phyloP scores from a whole-genome alignment of 768 basidiomycete genomes.

The Russula sp. region DNA sequence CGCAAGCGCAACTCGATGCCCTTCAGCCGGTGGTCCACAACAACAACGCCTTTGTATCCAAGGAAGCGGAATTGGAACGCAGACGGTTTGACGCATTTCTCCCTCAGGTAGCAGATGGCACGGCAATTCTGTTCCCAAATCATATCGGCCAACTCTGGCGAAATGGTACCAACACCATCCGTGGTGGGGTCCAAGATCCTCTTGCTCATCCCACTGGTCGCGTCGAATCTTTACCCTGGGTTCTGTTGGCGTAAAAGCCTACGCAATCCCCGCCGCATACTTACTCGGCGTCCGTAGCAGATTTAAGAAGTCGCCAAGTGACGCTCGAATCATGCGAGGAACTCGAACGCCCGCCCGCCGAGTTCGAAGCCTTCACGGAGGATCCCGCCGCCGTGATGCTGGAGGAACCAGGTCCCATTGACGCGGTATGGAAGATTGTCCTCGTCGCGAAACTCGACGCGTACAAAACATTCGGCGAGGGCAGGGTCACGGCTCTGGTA shows the following conservation, averaged over 20 bases:
- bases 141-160: conserved; percentile 43
- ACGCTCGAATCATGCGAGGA: conserved; percentile 60
- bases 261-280: conserved; percentile 75
- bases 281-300: conserved; percentile 49
- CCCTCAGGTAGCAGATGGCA: conserved; percentile 22
- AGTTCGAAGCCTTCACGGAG: conserved; percentile 58
- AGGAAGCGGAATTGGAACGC: conserved; percentile 25
- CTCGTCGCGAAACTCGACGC: conserved; percentile 80
- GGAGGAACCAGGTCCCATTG: conserved; percentile 47
- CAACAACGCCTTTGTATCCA: not conserved
- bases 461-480: conserved; percentile 60
- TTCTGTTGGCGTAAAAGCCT: conserved; percentile 77
- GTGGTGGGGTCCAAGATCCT: conserved; percentile 58
- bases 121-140: conserved; percentile 53
- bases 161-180: conserved; percentile 77
- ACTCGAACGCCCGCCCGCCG: conserved; percentile 65
- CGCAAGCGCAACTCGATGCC: not conserved
- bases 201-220: conserved; percentile 54
- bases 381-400: conserved; percentile 24
- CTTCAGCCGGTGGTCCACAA: not conserved
- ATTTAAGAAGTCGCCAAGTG: conserved; percentile 60
- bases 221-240: conserved; percentile 52
- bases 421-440: conserved; percentile 61
- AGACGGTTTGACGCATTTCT: not conserved
- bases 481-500: conserved; percentile 34